A percentile compares a stretch with the other conserved stretches of the same genome.
These are phyloP conservation scores for Penicillium steckii DNA, from an alignment of 495 filamentous ascomycete genomes.

Conservation along the genomic window DNA sequence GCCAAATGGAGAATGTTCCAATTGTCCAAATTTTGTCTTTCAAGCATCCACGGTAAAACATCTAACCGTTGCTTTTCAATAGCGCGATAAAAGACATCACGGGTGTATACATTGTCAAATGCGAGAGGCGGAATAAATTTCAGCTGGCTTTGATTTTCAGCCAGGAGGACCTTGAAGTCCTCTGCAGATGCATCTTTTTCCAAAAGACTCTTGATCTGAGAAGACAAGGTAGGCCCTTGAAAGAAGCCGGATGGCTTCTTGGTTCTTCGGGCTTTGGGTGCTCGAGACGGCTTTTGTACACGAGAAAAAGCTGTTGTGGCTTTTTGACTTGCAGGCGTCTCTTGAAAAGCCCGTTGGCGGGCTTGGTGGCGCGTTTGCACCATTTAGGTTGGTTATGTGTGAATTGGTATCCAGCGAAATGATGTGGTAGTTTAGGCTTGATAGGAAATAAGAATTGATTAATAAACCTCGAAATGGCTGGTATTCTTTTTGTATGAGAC, in stretches of 20 bases:
- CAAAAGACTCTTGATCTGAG: no score
- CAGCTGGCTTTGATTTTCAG: background rate
- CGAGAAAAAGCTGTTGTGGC: background rate
- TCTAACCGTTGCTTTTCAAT: background rate
- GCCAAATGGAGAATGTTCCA: constrained; percentile 5
- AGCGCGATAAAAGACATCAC: background rate
- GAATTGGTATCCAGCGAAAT: no score
- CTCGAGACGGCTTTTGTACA: no score
- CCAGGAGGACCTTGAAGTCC: no score
- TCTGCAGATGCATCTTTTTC: no score
- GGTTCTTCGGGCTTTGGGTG: no score
- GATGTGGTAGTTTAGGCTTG: no score
- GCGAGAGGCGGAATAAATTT: background rate
- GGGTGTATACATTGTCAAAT: background rate
- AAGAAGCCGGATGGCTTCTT: no score
- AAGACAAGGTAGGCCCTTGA: no score
- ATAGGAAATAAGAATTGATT: no score
- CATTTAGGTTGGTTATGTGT: background rate
- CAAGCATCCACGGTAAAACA: background rate
- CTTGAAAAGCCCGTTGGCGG: background rate
- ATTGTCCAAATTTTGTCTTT: background rate
- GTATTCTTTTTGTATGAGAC: no score
- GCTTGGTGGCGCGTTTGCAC: constrained; percentile 2
- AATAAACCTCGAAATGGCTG: no score
- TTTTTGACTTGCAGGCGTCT: background rate